phyloP scores from a whole-genome alignment of 495 filamentous ascomycete genomes.

The Trichoderma reesei region DNA sequence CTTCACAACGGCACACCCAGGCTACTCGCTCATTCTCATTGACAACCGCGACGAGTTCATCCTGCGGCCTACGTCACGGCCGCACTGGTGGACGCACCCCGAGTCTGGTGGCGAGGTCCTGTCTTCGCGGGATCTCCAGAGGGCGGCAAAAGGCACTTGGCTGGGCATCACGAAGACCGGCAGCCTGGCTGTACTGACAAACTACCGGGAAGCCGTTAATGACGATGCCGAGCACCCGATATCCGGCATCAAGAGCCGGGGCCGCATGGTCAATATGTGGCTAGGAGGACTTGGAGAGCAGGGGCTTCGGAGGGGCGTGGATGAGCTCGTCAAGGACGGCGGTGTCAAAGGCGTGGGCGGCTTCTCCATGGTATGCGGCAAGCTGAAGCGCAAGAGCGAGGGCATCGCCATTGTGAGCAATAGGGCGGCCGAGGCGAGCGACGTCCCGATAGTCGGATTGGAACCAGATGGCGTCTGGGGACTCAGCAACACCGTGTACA shows the following conservation, averaged over 20 bases:
- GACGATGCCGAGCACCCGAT: constrained; percentile 42
- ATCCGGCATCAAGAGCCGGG: constrained; percentile 57
- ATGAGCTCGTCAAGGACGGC: constrained; percentile 54
- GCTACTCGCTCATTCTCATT: constrained; percentile 80
- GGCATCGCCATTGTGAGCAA: constrained; percentile 84
- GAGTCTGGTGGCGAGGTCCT: constrained; percentile 31
- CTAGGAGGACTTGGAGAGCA: constrained; percentile 44
- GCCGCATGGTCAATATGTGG: constrained; percentile 81
- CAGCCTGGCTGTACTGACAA: constrained; percentile 83
- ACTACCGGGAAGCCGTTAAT: constrained; percentile 72
- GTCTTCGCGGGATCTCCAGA: constrained; percentile 41
- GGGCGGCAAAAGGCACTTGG: constrained; percentile 70
- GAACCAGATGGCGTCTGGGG: constrained; percentile 57
- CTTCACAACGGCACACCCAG: constrained; percentile 79
- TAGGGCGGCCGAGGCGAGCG: constrained; percentile 54
- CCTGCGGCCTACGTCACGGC: constrained; percentile 71
- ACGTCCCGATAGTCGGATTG: constrained; percentile 60
- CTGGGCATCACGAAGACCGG: constrained; percentile 79
- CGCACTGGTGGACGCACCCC: constrained; percentile 65
- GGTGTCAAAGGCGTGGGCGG: constrained; percentile 71
- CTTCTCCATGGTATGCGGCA: constrained; percentile 85
- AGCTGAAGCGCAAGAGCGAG: constrained; percentile 47
- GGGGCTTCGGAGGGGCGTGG: constrained; percentile 55
- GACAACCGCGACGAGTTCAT: constrained; percentile 97
- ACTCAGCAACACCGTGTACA: constrained; percentile 77